Evolutionary conservation across 176 grass and related monocot genomes (phyloP), one percentile per base, ranked within the genome.

Genomic region (Otatea glauca): DNA sequence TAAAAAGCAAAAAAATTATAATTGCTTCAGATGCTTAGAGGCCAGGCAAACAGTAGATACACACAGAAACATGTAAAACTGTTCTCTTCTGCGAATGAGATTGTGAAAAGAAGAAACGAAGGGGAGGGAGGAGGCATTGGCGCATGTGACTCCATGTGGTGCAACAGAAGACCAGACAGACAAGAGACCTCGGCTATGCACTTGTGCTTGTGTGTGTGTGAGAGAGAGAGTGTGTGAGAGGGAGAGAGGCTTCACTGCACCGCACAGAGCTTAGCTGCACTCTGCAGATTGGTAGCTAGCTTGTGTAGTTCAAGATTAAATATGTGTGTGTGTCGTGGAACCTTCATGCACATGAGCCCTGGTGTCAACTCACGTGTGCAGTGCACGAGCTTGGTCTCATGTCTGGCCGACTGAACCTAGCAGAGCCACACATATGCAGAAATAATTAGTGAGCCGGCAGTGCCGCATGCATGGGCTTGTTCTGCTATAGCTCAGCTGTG

Each of bases 341-440:
- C 72, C 78, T 92, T 92, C 90, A 92, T 92, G 84, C 80, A 76
- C 62, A 81, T 89, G 88, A 89, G 58, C 45, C 45, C 54, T 88
- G 85, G 64, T 76, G 82, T 87, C 49, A 75, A 90, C 85, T 90
- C 91, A 88, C 85, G 85, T 90, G 88, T 88, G 88, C 85, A 79
- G 86, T 82, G 85, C 81, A 77, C 63, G 38, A 74, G 59, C 59
- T 78, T 88, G 88, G 88, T 78, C 20, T 80, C 68, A 80, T 76
- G 75, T n/a, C 88, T 77, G 83, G 6, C 47, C 16, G 38, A 71
- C 80, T 86, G 81, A 54, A 17, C 38, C 78, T 76, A 66, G 44
- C 82, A 70, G 35, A 64, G 25, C 56, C 70, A 82, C 75, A 67
- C 63, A 37, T 79, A 68, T 29, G 76, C 81, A 76, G 68, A 91